phyloP scores from a whole-genome alignment of 2,329 filamentous ascomycete species.

The Paraconiothyrium sp. region DNA sequence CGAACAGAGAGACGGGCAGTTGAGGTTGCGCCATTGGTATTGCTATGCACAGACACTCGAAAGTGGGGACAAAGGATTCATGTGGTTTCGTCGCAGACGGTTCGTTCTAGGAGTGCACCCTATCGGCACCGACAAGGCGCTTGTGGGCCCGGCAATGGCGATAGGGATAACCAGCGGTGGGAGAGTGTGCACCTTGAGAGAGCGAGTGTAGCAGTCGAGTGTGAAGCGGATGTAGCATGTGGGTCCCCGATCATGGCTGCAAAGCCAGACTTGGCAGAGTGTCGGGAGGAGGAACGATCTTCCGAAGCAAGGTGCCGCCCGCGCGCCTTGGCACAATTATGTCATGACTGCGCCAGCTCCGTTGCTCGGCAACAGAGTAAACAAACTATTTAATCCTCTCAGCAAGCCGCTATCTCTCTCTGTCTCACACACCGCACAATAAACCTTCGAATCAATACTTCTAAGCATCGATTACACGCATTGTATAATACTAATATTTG shows the following conservation, averaged over 20 bases:
- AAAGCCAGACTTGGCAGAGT: constrained; percentile 19
- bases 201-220: constrained; percentile 8
- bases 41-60: constrained; percentile 21
- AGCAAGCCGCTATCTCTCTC: too few species aligned
- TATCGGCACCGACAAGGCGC: constrained; percentile 12
- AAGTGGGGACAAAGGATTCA: constrained; percentile 14
- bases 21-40: constrained; percentile 45
- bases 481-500: constrained; percentile 52
- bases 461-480: constrained; percentile 50
- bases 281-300: constrained; percentile 17
- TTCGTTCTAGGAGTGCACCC: constrained; percentile 2
- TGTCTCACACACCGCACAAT: constrained; percentile 24
- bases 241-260: not conserved
- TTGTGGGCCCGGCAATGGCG: constrained; percentile 1
- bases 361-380: constrained; percentile 49
- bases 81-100: constrained; percentile 9
- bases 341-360: constrained; percentile 34
- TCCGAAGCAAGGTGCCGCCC: constrained; percentile 14
- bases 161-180: constrained; percentile 10
- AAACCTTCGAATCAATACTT: constrained; percentile 50
- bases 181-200: not conserved
- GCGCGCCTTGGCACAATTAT: constrained; percentile 30
- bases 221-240: constrained; percentile 8
- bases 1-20: constrained; percentile 31
- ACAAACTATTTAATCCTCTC: constrained; percentile 46